Base-by-base conservation (phyloP, 148 eudicot species). In the Pharnaceum exiguum region DNA sequence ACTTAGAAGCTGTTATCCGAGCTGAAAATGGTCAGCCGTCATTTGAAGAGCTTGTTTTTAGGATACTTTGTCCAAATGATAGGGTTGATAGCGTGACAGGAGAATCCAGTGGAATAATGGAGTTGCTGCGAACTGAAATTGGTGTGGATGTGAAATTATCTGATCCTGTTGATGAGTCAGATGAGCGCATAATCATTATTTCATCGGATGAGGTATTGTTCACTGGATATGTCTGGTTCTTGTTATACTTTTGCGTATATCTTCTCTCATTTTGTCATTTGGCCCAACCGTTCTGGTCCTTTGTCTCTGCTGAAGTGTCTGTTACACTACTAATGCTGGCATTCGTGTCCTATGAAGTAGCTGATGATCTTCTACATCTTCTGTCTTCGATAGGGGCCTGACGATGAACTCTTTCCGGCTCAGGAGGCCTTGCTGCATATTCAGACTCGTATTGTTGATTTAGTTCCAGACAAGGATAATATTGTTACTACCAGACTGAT, bases 371-470 rank as follows among this genome's bases (percentile, higher is more conserved):
- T 51, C 17, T 51, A 60, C 37, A 51, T 59, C 30, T 29, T 51
- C 47, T 31, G 42, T 22, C 50, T 65, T 56, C 59, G 27, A n/a
- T 58, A 90, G 97, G 97, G 95, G 32, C 97, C 95, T 39, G 95
- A 90, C 43, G 95, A 90, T 63, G 97, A 90, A 66, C 77, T 90
- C 53, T 90, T 90, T 81, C 97, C 97, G 32, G 97, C 97, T 63
- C 98, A 93, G 78, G 98, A 93, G 82, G 96, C 98, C 15, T 73
- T 93, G 73, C 71, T 93, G 63, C 99, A 93, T 73, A 89, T 93
- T 58, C 99, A 93, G 70, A 89, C 91, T 46, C 85, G 85, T 43
- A 93, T 89, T 46, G 80, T 84, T 22, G 99, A 93, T 82, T 72
- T 93, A 50, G 61, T 73, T 60, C 95, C 87, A 21, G 95, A 83